phyloP scores from a whole-genome alignment of 2,329 filamentous ascomycete species.

The Monilinia fructigena region DNA sequence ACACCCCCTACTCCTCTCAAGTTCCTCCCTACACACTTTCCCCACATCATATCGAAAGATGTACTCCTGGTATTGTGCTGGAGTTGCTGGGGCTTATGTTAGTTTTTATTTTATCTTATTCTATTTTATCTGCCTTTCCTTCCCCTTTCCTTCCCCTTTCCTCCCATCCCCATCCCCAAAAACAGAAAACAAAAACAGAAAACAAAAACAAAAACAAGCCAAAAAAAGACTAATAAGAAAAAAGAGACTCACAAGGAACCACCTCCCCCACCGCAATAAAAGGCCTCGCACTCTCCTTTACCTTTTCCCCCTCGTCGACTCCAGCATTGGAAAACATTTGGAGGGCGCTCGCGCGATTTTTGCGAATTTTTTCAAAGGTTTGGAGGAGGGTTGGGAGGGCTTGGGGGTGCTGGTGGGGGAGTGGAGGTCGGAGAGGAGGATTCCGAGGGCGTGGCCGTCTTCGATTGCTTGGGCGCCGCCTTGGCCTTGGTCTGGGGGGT shows the following conservation, averaged over 20 bases:
- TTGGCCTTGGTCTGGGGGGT: conserved; percentile 51
- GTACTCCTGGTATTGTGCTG: neutral
- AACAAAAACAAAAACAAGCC: no score
- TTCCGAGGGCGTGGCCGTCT: conserved; percentile 57
- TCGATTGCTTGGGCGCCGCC: conserved; percentile 66
- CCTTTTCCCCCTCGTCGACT: neutral
- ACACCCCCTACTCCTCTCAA: no score
- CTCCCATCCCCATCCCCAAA: neutral
- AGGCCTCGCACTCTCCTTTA: neutral
- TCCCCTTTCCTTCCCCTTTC: neutral
- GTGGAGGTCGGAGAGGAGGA: neutral
- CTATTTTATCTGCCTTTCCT: no score
- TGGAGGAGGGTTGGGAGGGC: neutral
- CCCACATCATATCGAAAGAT: neutral
- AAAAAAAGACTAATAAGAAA: no score
- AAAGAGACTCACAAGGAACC: conserved; percentile 13
- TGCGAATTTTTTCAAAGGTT: conserved; percentile 7
- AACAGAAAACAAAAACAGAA: no score
- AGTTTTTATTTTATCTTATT: neutral
- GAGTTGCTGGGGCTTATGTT: no score
- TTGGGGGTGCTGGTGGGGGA: neutral
- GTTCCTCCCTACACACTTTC: no score
- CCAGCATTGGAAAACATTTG: conserved; percentile 20
- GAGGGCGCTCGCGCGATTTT: conserved; percentile 4
- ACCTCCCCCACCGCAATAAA: conserved; percentile 1